These are phyloP conservation scores for Termitomyces sp. DNA, from an alignment of 768 basidiomycete species.

Conservation along the genomic window DNA sequence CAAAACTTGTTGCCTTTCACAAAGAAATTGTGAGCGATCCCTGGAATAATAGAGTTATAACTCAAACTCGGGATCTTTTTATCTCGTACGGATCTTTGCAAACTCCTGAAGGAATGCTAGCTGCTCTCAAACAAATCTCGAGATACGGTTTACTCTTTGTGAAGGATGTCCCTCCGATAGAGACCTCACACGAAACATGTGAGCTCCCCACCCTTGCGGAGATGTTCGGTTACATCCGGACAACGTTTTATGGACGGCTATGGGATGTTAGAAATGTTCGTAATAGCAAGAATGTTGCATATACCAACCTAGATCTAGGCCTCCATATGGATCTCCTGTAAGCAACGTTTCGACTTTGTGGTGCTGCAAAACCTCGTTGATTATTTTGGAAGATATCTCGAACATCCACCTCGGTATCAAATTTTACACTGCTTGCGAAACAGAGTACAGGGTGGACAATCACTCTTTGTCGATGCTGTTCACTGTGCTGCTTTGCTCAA, in stretches of 20 bases:
- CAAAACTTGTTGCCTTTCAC: slow-evolving; percentile 15
- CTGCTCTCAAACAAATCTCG: slow-evolving; percentile 65
- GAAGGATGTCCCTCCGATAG: slow-evolving; percentile 55
- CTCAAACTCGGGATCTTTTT: slow-evolving; percentile 37
- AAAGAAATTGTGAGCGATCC: slow-evolving; percentile 5
- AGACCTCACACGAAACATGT: slow-evolving; percentile 57
- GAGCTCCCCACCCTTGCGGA: slow-evolving; percentile 63
- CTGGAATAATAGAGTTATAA: slow-evolving; percentile 13
- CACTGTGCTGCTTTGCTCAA: slow-evolving; percentile 55
- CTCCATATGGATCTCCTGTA: slow-evolving; percentile 91
- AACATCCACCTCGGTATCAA: slow-evolving; percentile 88
- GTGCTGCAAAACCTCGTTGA: neutral
- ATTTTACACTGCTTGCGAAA: slow-evolving; percentile 88
- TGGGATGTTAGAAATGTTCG: slow-evolving; percentile 83
- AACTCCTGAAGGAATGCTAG: slow-evolving; percentile 39
- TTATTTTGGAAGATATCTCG: slow-evolving; percentile 63
- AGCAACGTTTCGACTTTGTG: slow-evolving; percentile 21
- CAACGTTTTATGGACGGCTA: slow-evolving; percentile 84
- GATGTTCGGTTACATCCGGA: slow-evolving; percentile 68
- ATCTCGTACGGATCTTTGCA: slow-evolving; percentile 49
- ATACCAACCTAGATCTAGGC: slow-evolving; percentile 85
- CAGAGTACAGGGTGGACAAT: slow-evolving; percentile 75
- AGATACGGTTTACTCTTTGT: slow-evolving; percentile 72
- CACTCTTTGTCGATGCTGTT: slow-evolving; percentile 82
- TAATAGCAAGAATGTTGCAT: slow-evolving; percentile 87